phyloP scores from a whole-genome alignment of 371 early-diverging fungal species.

The Blakeslea trispora region DNA sequence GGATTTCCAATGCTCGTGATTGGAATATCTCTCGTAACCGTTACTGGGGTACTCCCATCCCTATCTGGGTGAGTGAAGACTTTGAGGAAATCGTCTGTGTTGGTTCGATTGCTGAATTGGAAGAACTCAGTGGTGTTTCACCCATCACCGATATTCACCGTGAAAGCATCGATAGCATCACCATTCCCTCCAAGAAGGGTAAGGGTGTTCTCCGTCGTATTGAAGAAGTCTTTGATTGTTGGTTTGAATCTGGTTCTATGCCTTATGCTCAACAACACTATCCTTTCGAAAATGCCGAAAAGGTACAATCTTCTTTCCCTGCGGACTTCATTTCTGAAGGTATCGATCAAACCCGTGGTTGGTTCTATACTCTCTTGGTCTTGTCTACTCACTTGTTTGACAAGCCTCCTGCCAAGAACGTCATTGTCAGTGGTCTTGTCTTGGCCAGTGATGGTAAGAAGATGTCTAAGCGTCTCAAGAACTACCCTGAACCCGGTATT shows the following conservation, averaged over 20 bases:
- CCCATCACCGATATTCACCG: constrained; percentile 98
- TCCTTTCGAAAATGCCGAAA: constrained; percentile 95
- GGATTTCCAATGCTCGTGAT: constrained; percentile 98
- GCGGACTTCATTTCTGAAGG: constrained; percentile 99
- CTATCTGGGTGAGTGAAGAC: constrained; percentile 98
- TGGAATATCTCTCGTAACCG: constrained; percentile 99
- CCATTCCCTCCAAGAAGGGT: constrained; percentile 93
- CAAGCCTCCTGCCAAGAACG: constrained; percentile 99
- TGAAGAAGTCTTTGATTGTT: constrained; percentile 99
- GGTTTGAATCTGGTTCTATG: constrained; percentile 99
- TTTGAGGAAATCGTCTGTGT: constrained; percentile 93
- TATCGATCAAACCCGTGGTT: constrained; percentile 99
- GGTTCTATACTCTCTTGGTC: constrained; percentile 99
- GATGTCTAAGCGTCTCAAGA: constrained; percentile 99
- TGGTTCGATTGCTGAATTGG: constrained; percentile 96
- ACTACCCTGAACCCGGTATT: constrained; percentile 97
- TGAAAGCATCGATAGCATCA: constrained; percentile 96
- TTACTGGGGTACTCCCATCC: constrained; percentile 99
- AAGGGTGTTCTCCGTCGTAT: constrained; percentile 91
- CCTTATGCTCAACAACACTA: constrained; percentile 99
- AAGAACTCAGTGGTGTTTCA: constrained; percentile 84
- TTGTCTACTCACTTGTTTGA: constrained; percentile 98
- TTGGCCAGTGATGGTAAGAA: constrained; percentile 99
- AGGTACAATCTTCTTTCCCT: constrained; percentile 92
- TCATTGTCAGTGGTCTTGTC: constrained; percentile 99